These are phyloP conservation scores for Fusarium siculi DNA, from an alignment of 2,329 filamentous ascomycete species.

Conservation along the genomic window DNA sequence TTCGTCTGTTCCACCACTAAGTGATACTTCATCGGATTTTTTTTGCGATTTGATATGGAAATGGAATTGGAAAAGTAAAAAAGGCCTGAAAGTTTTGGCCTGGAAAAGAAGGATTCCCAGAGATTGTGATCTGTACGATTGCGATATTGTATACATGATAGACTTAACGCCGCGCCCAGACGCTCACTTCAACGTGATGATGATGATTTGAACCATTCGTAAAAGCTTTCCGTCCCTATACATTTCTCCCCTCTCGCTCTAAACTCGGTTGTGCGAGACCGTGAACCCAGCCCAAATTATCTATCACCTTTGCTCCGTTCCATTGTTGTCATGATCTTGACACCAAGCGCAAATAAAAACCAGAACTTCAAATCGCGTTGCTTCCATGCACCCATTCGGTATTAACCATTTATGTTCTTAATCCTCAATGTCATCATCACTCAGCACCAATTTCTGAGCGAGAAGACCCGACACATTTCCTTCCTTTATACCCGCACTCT, in stretches of 20 bases:
- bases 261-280: conserved; percentile 10
- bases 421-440: conserved; percentile 88
- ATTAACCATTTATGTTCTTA: conserved; percentile 21
- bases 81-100: neutral
- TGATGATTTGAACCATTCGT: conserved; percentile 26
- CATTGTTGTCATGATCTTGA: conserved; percentile 3
- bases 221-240: neutral
- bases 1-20: conserved; percentile 59
- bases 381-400: neutral
- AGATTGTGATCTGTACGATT: conserved; percentile 29
- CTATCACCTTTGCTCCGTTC: conserved; percentile 29
- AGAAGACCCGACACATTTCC: conserved; percentile 55
- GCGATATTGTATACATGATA: conserved; percentile 39
- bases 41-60: conserved; percentile 14
- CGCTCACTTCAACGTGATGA: conserved; percentile 41
- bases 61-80: conserved; percentile 22
- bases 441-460: conserved; percentile 76
- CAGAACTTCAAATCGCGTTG: conserved; percentile 21
- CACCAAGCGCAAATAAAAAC: conserved; percentile 16
- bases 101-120: conserved; percentile 16
- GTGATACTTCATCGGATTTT: conserved; percentile 28
- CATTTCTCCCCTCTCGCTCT: conserved; percentile 7
- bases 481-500: conserved; percentile 52
- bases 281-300: conserved; percentile 1
- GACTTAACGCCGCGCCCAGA: conserved; percentile 36